phyloP scores from a whole-genome alignment of 2,329 filamentous ascomycete species.

The Xylariales sp. region DNA sequence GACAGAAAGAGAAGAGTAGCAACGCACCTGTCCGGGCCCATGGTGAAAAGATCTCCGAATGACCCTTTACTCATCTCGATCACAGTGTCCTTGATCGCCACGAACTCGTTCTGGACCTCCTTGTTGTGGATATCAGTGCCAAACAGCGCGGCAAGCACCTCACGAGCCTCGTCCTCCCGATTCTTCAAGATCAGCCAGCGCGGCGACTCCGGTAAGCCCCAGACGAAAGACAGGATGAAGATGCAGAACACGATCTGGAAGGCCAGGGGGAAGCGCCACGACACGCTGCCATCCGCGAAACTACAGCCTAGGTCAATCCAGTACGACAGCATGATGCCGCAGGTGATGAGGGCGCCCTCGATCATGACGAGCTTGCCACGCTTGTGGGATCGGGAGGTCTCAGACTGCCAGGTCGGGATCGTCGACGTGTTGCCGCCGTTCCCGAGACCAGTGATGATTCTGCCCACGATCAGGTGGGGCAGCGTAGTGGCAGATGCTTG shows the following conservation, averaged over 20 bases:
- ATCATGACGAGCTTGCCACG: conserved; percentile 59
- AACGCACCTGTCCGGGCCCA: conserved; percentile 43
- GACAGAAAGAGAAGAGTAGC: neutral
- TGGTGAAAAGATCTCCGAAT: conserved; percentile 55
- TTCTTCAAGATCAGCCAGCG: conserved; percentile 41
- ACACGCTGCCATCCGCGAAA: conserved; percentile 43
- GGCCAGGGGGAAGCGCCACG: conserved; percentile 58
- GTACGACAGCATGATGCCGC: conserved; percentile 53
- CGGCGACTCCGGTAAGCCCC: conserved; percentile 48
- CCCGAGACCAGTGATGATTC: conserved; percentile 40
- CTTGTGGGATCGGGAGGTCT: conserved; percentile 53
- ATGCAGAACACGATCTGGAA: conserved; percentile 56
- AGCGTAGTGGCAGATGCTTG: conserved; percentile 37
- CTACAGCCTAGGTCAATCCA: conserved; percentile 58
- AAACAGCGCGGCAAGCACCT: conserved; percentile 36
- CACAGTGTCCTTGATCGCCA: conserved; percentile 57
- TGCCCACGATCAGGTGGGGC: conserved; percentile 52
- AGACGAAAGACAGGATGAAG: conserved; percentile 49
- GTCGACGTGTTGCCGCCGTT: conserved; percentile 38
- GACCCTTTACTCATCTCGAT: conserved; percentile 53
- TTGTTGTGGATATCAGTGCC: conserved; percentile 40
- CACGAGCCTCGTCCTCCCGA: conserved; percentile 36
- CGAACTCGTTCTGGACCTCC: conserved; percentile 50
- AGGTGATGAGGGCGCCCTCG: conserved; percentile 53
- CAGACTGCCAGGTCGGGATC: conserved; percentile 58